A percentile compares a stretch with the other conserved stretches of the same genome.
phyloP scores from a whole-genome alignment of 2,329 filamentous ascomycete genomes.

The Daldinia eschscholtzii region DNA sequence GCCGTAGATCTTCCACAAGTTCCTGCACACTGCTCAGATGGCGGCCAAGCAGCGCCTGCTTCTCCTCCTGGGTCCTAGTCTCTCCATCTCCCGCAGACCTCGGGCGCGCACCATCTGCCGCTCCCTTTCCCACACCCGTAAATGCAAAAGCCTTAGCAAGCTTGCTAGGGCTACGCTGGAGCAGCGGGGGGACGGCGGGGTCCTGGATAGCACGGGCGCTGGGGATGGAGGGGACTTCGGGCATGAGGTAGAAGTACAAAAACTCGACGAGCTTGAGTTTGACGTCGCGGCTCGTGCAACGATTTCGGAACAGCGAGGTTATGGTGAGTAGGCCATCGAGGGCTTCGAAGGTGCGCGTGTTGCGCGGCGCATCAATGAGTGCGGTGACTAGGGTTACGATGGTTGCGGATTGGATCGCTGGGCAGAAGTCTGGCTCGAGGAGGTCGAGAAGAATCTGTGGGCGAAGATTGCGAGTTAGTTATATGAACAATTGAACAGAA shows the following conservation, averaged over 20 bases:
- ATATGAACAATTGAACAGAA: not conserved
- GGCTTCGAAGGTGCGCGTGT: slow-evolving; percentile 91
- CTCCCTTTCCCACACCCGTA: slow-evolving; percentile 41
- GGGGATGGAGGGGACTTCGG: slow-evolving; percentile 76
- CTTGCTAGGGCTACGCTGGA: slow-evolving; percentile 78
- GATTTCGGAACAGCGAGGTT: slow-evolving; percentile 91
- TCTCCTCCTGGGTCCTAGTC: slow-evolving; percentile 81
- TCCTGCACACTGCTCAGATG: slow-evolving; percentile 88
- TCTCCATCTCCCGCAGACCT: slow-evolving; percentile 52
- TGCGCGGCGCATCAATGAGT: slow-evolving; percentile 85
- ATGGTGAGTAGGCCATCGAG: slow-evolving; percentile 93
- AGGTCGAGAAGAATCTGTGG: slow-evolving; percentile 88
- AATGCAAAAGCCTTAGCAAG: slow-evolving; percentile 68
- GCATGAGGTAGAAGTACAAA: slow-evolving; percentile 98
- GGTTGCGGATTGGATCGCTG: slow-evolving; percentile 89
- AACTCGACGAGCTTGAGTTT: slow-evolving; percentile 98
- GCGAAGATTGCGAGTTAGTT: slow-evolving; percentile 4
- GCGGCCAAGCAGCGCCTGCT: slow-evolving; percentile 80
- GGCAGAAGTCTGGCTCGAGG: slow-evolving; percentile 91
- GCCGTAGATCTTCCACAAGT: slow-evolving; percentile 84
- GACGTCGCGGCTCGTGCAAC: slow-evolving; percentile 86
- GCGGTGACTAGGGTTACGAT: slow-evolving; percentile 91
- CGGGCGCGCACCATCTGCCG: slow-evolving; percentile 52
- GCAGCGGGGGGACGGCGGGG: slow-evolving; percentile 62
- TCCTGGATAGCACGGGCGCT: slow-evolving; percentile 58